Conservation (phyloP, 148 eudicot genomes). For the Selenicereus undatus region DNA sequence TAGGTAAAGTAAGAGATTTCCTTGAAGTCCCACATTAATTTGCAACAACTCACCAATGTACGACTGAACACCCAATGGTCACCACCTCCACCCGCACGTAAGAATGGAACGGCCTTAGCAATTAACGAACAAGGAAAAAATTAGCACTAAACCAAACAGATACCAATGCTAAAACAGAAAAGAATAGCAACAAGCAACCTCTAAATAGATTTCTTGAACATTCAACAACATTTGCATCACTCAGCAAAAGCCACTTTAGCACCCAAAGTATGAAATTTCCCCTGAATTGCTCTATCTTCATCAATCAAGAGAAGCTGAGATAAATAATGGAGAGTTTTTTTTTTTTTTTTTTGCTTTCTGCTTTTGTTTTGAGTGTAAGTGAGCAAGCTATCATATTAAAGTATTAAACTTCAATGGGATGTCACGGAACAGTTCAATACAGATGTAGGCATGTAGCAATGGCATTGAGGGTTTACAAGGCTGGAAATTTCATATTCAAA, state of each 20-base stretch:
- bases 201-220: constrained; percentile 20
- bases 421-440: too few species aligned
- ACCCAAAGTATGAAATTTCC: constrained; percentile 16
- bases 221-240: neutral
- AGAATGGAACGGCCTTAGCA: constrained; percentile 21
- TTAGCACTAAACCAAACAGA: neutral
- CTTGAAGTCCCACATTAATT: neutral
- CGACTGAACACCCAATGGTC: constrained; percentile 21
- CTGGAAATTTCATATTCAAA: too few species aligned
- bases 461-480: too few species aligned
- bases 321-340: neutral
- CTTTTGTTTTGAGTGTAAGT: neutral
- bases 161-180: neutral
- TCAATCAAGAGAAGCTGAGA: constrained; percentile 19
- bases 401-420: too few species aligned
- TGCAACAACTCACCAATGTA: constrained; percentile 12
- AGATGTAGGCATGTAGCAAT: too few species aligned
- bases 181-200: constrained; percentile 8
- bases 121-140: neutral
- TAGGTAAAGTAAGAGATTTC: neutral
- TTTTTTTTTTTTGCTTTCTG: too few species aligned
- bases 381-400: neutral
- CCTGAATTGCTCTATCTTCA: constrained; percentile 7
- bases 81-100: constrained; percentile 6
- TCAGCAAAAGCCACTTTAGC: neutral